A percentile compares a stretch with the other conserved stretches of the same genome.
These are phyloP conservation scores for Sugiyamaella valdiviana DNA, from an alignment of 805 yeast species.

Conservation along the genomic window DNA sequence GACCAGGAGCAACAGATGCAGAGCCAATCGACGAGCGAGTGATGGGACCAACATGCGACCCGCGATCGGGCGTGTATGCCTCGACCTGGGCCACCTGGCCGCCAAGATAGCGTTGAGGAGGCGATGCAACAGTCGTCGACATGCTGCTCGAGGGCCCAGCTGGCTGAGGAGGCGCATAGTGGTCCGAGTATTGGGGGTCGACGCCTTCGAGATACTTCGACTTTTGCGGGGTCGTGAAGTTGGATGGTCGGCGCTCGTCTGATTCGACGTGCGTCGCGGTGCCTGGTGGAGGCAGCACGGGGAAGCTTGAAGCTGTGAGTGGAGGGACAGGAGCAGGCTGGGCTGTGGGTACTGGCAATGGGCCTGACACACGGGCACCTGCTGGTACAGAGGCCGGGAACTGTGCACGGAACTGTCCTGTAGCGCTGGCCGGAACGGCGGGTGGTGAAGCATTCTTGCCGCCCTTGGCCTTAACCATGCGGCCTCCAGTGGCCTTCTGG, in stretches of 20 bases:
- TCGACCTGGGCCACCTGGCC: constrained; percentile 35
- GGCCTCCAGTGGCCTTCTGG: constrained; percentile 68
- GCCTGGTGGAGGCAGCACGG: background rate
- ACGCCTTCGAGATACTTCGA: background rate
- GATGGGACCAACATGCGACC: constrained; percentile 22
- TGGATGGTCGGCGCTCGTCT: background rate
- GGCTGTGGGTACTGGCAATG: background rate
- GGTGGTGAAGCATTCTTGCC: constrained; percentile 12
- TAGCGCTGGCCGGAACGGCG: constrained; percentile 9
- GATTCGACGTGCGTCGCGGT: background rate
- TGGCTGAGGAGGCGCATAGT: background rate
- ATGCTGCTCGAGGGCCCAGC: background rate
- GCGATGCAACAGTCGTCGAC: constrained; percentile 13
- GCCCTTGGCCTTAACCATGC: constrained; percentile 14
- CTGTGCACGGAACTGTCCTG: background rate
- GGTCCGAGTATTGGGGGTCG: constrained; percentile 1
- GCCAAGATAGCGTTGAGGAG: constrained; percentile 33
- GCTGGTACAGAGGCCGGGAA: constrained; percentile 24
- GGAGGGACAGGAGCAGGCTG: background rate
- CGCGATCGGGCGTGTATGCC: constrained; percentile 61
- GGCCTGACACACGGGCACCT: constrained; percentile 1
- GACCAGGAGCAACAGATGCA: background rate
- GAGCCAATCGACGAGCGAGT: background rate
- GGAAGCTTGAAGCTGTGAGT: background rate
- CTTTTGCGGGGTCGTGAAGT: constrained; percentile 18